Base-by-base conservation (phyloP, 2,329 filamentous ascomycete species). In the Stenocarpella maydis region DNA sequence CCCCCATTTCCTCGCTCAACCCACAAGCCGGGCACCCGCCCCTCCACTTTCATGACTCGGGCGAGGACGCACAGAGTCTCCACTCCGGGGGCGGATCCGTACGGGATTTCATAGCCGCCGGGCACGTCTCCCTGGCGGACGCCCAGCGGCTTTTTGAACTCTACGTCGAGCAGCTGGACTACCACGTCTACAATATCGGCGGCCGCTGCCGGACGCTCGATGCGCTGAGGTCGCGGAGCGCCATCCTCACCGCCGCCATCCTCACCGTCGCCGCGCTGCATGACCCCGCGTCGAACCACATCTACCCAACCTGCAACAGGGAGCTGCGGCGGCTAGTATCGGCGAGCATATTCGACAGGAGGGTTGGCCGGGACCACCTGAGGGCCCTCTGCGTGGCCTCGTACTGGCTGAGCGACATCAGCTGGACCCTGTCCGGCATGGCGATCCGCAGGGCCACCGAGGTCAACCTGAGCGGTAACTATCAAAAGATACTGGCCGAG, bases 401-500 rank as follows among this genome's bases (percentile, higher is more conserved):
- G 0, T 90, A 90, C 73, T 90, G 88, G 88, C 80, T 90, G 0
- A 87, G 86, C 4, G 88, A 90, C 70, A 80, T 89, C 24, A 88
- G 86, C 4, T 90, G 88, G 86, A 90, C 87, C 73, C 80, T 90
- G 0, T 88, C 86, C 0, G 88, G 88, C 0, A 81, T 84, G 67
- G 85, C 84, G 0, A 84, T 85, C 34, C 80, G 85, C 10, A 78
- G 84, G 19, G 85, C 85, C 0, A 83, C 82, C 4, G 84, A 86
- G 70, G 78, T 82, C 60, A 84, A 84, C 69, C 73, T 86, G 0
- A 79, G 81, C 52, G 81, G 78, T 68, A 82, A 81, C 68, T 83
- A 82, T 64, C 78, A 79, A 4, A 78, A 79, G 9, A 79, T 81
- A 4, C 75, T 84, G 1, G 71, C 75, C 1, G 80, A 79, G 19